Evolutionary conservation across 1,284 basidiomycete species (phyloP).

Genomic region (Meira miltonrushii): DNA sequence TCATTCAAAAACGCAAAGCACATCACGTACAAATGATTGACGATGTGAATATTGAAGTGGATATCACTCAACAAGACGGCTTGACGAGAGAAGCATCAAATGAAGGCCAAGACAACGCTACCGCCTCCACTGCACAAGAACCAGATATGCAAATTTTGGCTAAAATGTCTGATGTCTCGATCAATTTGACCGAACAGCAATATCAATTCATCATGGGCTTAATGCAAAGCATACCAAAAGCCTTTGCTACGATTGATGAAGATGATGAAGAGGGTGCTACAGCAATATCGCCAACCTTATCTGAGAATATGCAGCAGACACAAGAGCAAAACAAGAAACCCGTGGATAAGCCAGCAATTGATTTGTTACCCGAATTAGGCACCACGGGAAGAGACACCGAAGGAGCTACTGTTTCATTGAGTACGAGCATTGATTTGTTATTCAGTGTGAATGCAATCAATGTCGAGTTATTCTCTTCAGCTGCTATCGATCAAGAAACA

Average conservation of each 20-base stretch:
- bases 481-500: slow-evolving; percentile 62
- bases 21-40: slow-evolving; percentile 72
- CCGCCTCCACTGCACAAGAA: slow-evolving; percentile 8
- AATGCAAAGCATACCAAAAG: slow-evolving; percentile 68
- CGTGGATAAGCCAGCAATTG: slow-evolving; percentile 34
- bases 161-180: slow-evolving; percentile 80
- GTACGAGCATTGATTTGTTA: slow-evolving; percentile 67
- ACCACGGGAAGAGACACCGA: slow-evolving; percentile 43
- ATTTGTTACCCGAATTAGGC: slow-evolving; percentile 58
- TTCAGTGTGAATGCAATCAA: slow-evolving; percentile 72
- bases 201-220: slow-evolving; percentile 73
- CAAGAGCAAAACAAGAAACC: background rate
- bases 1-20: slow-evolving; percentile 31
- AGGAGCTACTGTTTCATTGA: slow-evolving; percentile 20
- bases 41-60: slow-evolving; percentile 74
- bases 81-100: slow-evolving; percentile 14
- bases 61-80: slow-evolving; percentile 61
- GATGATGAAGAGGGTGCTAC: slow-evolving; percentile 33
- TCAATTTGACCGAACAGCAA: slow-evolving; percentile 85
- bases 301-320: background rate
- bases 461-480: slow-evolving; percentile 81
- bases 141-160: slow-evolving; percentile 57
- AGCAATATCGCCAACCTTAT: background rate
- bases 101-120: slow-evolving; percentile 4
- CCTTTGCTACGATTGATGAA: slow-evolving; percentile 56